These are phyloP conservation scores for Monilinia laxa DNA, from an alignment of 2,329 filamentous ascomycete genomes.

Conservation along the genomic window DNA sequence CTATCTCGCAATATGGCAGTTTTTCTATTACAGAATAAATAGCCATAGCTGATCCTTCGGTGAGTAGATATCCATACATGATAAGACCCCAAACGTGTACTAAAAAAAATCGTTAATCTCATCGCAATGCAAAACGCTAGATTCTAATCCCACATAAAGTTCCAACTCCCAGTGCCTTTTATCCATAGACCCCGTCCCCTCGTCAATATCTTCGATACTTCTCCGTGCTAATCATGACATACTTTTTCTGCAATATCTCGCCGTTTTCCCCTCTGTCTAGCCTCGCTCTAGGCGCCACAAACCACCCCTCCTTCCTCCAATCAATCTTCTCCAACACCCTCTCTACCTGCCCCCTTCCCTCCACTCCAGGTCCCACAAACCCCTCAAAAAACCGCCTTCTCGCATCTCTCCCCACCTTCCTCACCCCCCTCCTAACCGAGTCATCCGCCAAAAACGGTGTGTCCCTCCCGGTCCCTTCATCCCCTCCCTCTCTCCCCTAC, in stretches of 20 bases:
- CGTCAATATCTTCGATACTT: neutral
- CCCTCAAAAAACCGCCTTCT: constrained; percentile 12
- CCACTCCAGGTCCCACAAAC: neutral
- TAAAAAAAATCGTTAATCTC: no score
- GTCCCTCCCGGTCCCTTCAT: neutral
- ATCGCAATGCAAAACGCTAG: no score
- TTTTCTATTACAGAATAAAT: no score
- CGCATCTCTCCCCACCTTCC: constrained; percentile 1
- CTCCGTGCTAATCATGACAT: constrained; percentile 6
- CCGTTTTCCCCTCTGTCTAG: neutral
- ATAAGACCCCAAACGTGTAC: no score
- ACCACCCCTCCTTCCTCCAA: constrained; percentile 19
- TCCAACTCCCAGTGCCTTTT: no score
- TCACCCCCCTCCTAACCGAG: neutral
- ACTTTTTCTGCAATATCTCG: neutral
- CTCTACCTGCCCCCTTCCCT: neutral
- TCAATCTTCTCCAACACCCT: constrained; percentile 1
- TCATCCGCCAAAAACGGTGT: neutral
- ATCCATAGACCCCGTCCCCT: neutral
- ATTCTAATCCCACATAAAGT: no score
- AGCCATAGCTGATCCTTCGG: no score
- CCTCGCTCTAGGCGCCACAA: neutral
- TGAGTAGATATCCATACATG: no score
- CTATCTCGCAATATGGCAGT: no score
- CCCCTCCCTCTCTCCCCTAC: neutral